Evolutionary conservation across 1,139 yeast species (phyloP).

Genomic region (Yamadazyma epiphylla): DNA sequence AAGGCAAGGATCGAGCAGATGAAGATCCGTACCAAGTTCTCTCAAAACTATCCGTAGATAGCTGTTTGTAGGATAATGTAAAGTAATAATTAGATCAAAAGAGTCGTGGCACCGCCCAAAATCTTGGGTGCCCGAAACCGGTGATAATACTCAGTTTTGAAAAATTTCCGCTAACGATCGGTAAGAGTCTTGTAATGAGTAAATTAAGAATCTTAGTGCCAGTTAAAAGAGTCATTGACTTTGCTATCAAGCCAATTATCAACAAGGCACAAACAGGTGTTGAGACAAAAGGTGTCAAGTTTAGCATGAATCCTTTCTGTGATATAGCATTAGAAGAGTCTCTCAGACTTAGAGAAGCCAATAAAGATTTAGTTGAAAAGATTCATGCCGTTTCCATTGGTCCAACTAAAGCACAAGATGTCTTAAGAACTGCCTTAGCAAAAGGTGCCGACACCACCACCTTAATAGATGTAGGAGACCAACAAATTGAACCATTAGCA

Average conservation of each 20-base stretch:
- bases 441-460: constrained; percentile 91
- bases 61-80: background rate
- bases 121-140: too few species aligned
- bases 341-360: constrained; percentile 64
- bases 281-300: constrained; percentile 87
- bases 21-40: constrained; percentile 51
- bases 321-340: constrained; percentile 97
- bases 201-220: constrained; percentile 84
- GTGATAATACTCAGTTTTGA: too few species aligned
- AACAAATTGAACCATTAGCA: constrained; percentile 78
- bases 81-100: too few species aligned
- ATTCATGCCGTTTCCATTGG: constrained; percentile 95
- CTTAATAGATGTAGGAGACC: constrained; percentile 73
- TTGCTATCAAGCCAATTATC: constrained; percentile 89
- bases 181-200: constrained; percentile 34
- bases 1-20: constrained; percentile 86
- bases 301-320: constrained; percentile 93
- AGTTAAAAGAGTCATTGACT: constrained; percentile 90
- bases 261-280: constrained; percentile 83
- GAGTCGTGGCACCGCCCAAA: too few species aligned
- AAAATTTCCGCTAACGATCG: background rate
- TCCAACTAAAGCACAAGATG: constrained; percentile 80
- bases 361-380: constrained; percentile 69
- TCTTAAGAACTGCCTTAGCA: constrained; percentile 85
- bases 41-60: background rate